phyloP scores from a whole-genome alignment of 169 alveolate species.

The Eimeria maxima region DNA sequence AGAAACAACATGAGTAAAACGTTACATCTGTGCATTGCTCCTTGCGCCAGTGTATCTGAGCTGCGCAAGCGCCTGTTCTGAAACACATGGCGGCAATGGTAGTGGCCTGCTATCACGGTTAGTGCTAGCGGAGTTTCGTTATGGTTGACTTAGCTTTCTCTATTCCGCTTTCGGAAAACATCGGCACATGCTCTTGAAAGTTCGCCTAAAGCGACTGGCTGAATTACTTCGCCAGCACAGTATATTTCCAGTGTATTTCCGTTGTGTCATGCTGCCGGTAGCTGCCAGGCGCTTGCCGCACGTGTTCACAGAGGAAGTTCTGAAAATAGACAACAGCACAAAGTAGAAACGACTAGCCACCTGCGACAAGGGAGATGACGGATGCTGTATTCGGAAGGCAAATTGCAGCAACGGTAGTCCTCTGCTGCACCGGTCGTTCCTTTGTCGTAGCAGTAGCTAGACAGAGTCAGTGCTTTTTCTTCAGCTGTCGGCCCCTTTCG shows the following conservation, averaged over 20 bases:
- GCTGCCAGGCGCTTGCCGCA: neutral
- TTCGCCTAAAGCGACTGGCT: neutral
- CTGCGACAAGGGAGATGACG: neutral
- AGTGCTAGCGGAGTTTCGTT: neutral
- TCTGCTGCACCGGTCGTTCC: neutral
- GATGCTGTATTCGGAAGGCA: neutral
- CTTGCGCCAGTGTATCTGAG: neutral
- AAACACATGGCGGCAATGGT: neutral
- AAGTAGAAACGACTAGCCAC: neutral
- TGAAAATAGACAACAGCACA: neutral
- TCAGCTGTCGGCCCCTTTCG: slow-evolving; percentile 91
- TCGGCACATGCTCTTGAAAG: neutral
- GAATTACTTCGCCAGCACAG: no score
- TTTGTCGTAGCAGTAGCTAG: neutral
- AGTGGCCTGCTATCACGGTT: neutral
- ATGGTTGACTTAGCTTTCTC: neutral
- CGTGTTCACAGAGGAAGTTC: neutral
- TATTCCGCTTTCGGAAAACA: neutral
- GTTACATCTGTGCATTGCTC: no score
- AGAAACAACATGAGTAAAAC: neutral
- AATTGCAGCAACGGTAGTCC: neutral
- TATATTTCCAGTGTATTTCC: neutral
- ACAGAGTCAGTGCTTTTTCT: neutral
- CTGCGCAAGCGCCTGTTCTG: neutral
- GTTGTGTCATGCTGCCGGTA: neutral